These are phyloP conservation scores for Coniochaeta sp. DNA, from an alignment of 2,329 filamentous ascomycete genomes.

Conservation along the genomic window DNA sequence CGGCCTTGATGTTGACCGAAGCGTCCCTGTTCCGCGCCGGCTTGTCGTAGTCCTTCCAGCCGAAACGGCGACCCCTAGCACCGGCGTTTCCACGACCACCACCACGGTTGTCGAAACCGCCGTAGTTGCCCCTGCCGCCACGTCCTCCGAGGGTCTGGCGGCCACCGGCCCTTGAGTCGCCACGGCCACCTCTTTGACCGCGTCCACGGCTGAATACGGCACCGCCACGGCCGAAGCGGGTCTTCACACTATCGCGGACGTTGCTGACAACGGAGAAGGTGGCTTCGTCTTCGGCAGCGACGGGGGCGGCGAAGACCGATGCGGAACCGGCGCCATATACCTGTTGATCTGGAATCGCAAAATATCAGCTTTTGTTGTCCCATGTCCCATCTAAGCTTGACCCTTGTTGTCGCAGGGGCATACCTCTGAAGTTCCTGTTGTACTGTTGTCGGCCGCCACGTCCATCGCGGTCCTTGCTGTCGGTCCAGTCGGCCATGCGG, in stretches of 20 bases:
- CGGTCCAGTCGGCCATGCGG: constrained; percentile 99
- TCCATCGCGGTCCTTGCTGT: constrained; percentile 75
- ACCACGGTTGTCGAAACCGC: constrained; percentile 58
- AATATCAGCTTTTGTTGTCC: constrained; percentile 14
- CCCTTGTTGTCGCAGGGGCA: no score
- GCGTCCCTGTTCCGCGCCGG: constrained; percentile 92
- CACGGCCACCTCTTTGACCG: constrained; percentile 66
- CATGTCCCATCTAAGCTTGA: no score
- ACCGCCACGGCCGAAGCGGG: constrained; percentile 73
- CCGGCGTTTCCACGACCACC: constrained; percentile 63
- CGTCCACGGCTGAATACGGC: constrained; percentile 85
- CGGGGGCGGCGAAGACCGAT: constrained; percentile 79
- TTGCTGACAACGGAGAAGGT: constrained; percentile 98
- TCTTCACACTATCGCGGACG: constrained; percentile 77
- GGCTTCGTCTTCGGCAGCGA: constrained; percentile 84
- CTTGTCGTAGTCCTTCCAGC: constrained; percentile 99
- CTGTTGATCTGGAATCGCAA: constrained; percentile 66
- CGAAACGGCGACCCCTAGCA: constrained; percentile 77
- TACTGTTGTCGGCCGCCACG: constrained; percentile 79
- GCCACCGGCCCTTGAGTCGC: constrained; percentile 52
- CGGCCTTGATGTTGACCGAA: constrained; percentile 90
- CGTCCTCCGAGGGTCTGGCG: constrained; percentile 54
- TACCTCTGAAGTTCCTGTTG: constrained; percentile 89
- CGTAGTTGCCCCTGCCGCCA: constrained; percentile 55
- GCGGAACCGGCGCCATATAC: constrained; percentile 88